Percentiles rank a stretch among this genome's conserved stretches.
These are phyloP conservation scores for Globisporangium cederbergense DNA, from an alignment of 352 stramenopile genomes.

Conservation along the genomic window DNA sequence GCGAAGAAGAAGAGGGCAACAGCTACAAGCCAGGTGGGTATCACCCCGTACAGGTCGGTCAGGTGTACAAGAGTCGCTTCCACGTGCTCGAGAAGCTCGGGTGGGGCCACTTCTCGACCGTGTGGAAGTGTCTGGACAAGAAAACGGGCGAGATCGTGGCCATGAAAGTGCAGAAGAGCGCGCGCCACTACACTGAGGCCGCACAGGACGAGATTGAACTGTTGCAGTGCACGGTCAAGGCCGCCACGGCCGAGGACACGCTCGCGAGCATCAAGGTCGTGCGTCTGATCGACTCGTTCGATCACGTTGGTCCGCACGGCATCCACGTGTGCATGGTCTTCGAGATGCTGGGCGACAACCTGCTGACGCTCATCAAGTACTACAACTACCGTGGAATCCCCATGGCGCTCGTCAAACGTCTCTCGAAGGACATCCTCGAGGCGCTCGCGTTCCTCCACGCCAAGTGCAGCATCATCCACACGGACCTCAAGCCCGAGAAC, in stretches of 20 bases:
- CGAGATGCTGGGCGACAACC: slow-evolving; percentile 98
- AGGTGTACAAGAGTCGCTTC: slow-evolving; percentile 93
- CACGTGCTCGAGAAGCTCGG: slow-evolving; percentile 98
- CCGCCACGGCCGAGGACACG: slow-evolving; percentile 22
- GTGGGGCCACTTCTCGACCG: slow-evolving; percentile 99
- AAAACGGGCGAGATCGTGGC: slow-evolving; percentile 87
- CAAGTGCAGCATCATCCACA: slow-evolving; percentile 99
- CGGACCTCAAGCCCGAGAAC: slow-evolving; percentile 99
- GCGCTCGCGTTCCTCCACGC: slow-evolving; percentile 97
- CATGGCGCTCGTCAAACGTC: slow-evolving; percentile 92
- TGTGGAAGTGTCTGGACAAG: slow-evolving; percentile 97
- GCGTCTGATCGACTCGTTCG: slow-evolving; percentile 93
- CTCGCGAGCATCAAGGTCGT: slow-evolving; percentile 50
- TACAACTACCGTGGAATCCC: slow-evolving; percentile 98
- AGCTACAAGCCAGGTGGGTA: slow-evolving; percentile 98
- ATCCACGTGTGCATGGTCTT: slow-evolving; percentile 98
- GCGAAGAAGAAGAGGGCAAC: slow-evolving; percentile 90
- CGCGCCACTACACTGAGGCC: slow-evolving; percentile 97
- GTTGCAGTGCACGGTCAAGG: slow-evolving; percentile 88
- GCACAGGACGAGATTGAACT: slow-evolving; percentile 98
- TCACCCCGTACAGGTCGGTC: slow-evolving; percentile 92
- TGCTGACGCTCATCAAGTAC: slow-evolving; percentile 98
- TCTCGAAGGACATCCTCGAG: slow-evolving; percentile 94
- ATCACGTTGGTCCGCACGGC: slow-evolving; percentile 95
- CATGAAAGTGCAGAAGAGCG: slow-evolving; percentile 97